Percentiles rank a stretch among this genome's conserved stretches.
phyloP scores from a whole-genome alignment of 2,329 filamentous ascomycete species.

The Nemania sp. region DNA sequence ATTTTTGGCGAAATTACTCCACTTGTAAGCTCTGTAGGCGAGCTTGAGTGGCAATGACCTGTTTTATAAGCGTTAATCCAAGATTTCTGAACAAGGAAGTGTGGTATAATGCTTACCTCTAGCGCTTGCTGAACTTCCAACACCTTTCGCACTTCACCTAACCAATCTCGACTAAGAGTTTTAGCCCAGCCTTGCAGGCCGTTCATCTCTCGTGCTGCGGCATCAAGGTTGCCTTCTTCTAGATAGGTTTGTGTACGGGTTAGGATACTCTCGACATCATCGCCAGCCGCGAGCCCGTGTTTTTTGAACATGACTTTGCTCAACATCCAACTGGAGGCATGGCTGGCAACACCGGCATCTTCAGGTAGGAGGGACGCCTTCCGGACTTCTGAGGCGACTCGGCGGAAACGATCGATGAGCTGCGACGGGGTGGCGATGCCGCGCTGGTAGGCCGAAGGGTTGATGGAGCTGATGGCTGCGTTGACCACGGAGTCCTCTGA shows the following conservation, averaged over 20 bases:
- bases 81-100: background rate
- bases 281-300: conserved; percentile 77
- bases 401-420: conserved; percentile 93
- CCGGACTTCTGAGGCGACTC: conserved; percentile 87
- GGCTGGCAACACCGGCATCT: conserved; percentile 90
- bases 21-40: conserved; percentile 37
- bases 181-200: conserved; percentile 91
- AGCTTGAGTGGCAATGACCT: conserved; percentile 39
- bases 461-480: conserved; percentile 94
- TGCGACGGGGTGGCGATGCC: conserved; percentile 83
- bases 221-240: conserved; percentile 91
- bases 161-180: conserved; percentile 91
- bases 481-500: conserved; percentile 82
- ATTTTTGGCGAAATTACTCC: conserved; percentile 28
- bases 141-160: conserved; percentile 86
- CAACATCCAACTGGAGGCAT: conserved; percentile 85
- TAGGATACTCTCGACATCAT: conserved; percentile 92
- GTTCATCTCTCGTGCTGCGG: conserved; percentile 94
- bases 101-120: conserved; percentile 63
- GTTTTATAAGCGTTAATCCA: conserved; percentile 18
- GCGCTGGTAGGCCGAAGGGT: conserved; percentile 88
- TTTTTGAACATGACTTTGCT: conserved; percentile 98
- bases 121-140: conserved; percentile 95
- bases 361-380: conserved; percentile 93
- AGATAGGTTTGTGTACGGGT: conserved; percentile 86